Percentiles rank a stretch among this genome's conserved stretches.
These are phyloP conservation scores for Graphiopsis chlorocephala DNA, from an alignment of 2,329 filamentous ascomycete species.

Conservation along the genomic window DNA sequence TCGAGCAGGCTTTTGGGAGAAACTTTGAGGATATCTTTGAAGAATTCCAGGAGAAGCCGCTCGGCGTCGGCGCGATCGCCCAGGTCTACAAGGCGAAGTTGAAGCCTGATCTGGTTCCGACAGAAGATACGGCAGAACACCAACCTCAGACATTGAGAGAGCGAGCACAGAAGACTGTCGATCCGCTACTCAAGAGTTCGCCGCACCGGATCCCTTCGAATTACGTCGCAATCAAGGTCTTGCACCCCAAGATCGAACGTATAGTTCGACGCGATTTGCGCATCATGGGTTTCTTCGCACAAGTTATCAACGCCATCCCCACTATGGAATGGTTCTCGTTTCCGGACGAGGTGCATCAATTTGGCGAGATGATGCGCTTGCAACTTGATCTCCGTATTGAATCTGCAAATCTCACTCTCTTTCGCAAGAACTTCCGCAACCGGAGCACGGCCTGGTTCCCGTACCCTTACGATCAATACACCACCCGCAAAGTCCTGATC, in stretches of 20 bases:
- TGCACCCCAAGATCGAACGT: slow-evolving; percentile 87
- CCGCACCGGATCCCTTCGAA: slow-evolving; percentile 82
- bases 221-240: slow-evolving; percentile 93
- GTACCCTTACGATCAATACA: slow-evolving; percentile 88
- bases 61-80: slow-evolving; percentile 93
- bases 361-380: slow-evolving; percentile 98
- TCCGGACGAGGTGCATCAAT: slow-evolving; percentile 88
- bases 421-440: slow-evolving; percentile 85
- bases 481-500: slow-evolving; percentile 84
- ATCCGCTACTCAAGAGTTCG: slow-evolving; percentile 79
- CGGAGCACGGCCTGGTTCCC: slow-evolving; percentile 95
- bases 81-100: slow-evolving; percentile 97
- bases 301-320: slow-evolving; percentile 77
- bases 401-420: slow-evolving; percentile 81
- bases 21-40: slow-evolving; percentile 90
- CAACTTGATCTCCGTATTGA: slow-evolving; percentile 95
- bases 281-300: slow-evolving; percentile 93
- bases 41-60: slow-evolving; percentile 83
- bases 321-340: slow-evolving; percentile 97
- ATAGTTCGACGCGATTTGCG: slow-evolving; percentile 84
- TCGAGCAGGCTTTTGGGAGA: slow-evolving; percentile 78
- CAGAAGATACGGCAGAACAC: slow-evolving; percentile 56
- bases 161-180: slow-evolving; percentile 76
- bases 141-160: slow-evolving; percentile 59
- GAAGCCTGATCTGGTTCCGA: slow-evolving; percentile 70